Base-by-base conservation (phyloP, 2,329 filamentous ascomycete genomes). In the Teratosphaeriaceae sp. region DNA sequence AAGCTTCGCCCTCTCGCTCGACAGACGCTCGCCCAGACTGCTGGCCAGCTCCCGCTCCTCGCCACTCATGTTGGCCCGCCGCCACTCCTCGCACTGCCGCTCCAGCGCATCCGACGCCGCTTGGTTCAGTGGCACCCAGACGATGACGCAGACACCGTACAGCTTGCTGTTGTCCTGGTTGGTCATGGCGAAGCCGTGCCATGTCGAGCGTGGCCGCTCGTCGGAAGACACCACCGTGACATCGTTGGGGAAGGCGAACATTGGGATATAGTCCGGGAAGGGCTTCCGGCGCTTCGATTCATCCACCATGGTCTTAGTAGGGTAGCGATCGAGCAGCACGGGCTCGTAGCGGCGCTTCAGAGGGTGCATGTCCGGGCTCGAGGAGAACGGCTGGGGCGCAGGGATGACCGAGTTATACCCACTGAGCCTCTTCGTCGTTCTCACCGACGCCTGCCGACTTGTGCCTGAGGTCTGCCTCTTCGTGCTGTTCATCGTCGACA, bases 121-220 rank as follows among this genome's bases (percentile, higher is more conserved):
- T 9, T 81, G 74, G 48, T 86, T 87, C 42, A 98, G 67, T 0
- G 92, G 88, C 42, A 88, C 86, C 92, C 92, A 98, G 31, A 97
- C 78, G 42, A 88, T 94, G 43, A 96, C 76, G 49, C 85, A 89
- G 45, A 97, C 86, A 24, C 88, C 90, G 60, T 97, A 90, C 16
- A 97, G 74, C 63, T 92, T 94, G 43, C 87, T 85, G 56, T 88
- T 90, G 61, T 97, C 89, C 43, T 86, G 85, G 18, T 84, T 85
- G 2, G 92, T 98, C 92, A 98, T 97, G 49, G 88, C 89, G 61
- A 98, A 98, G 38, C 92, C 92, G 66, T 98, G 92, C 92, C 92
- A 98, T 19, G 89, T 96, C n/a, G 92, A 90, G 48, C 88, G 78
- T 1, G 92, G 92, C 48, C 89, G 78, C 62, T 95, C 88, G 59